Evolutionary conservation across 139 green algal species (phyloP).

Genomic region (Tetradesmus lagerheimii): DNA sequence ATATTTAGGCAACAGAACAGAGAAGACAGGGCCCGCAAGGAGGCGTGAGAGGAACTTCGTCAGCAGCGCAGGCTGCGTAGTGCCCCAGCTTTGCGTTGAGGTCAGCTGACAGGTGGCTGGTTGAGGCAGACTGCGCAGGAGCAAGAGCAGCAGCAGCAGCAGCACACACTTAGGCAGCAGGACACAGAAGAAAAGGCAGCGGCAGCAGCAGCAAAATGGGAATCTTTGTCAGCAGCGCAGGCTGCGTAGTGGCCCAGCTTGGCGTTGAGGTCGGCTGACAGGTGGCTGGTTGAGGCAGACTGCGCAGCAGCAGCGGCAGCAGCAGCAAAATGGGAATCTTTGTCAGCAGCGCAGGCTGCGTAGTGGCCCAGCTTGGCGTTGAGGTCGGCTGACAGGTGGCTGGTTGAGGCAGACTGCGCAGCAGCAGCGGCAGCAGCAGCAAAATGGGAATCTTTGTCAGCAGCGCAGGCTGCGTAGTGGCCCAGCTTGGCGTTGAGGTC

Average conservation of each 20-base stretch:
- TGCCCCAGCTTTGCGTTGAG: conserved; percentile 24
- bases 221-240: background rate
- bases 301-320: too few species aligned
- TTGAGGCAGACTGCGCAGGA: conserved; percentile 30
- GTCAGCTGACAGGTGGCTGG: conserved; percentile 31
- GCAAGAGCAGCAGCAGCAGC: background rate
- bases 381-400: conserved; percentile 9
- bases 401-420: background rate
- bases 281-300: background rate
- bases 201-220: too few species aligned
- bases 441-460: too few species aligned
- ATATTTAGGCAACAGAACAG: too few species aligned
- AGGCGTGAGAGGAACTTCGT: too few species aligned
- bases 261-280: background rate
- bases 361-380: background rate
- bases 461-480: conserved; percentile 3
- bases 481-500: conserved; percentile 32
- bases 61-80: background rate
- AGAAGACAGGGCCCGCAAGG: too few species aligned
- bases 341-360: background rate
- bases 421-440: background rate
- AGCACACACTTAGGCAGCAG: conserved; percentile 9
- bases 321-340: background rate
- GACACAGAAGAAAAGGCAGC: background rate
- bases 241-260: background rate